Evolutionary conservation across 192 early-diverging fungal genomes (phyloP).

Genomic region (Linderina pennispora): DNA sequence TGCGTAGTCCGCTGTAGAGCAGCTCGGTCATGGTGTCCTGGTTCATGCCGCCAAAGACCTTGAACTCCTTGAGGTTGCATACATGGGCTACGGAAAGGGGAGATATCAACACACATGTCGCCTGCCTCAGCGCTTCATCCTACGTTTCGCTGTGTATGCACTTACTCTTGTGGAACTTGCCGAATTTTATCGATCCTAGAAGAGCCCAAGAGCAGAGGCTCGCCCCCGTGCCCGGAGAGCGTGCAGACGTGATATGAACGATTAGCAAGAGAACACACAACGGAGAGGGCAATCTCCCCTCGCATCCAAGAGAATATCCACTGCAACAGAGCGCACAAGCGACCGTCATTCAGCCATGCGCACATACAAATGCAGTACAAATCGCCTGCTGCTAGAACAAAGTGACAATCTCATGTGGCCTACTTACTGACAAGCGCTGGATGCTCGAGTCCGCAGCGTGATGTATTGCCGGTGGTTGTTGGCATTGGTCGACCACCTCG

Average conservation of each 20-base stretch:
- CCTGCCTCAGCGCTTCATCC: no score
- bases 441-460: constrained; percentile 80
- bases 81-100: constrained; percentile 56
- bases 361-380: no score
- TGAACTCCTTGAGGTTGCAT: constrained; percentile 97
- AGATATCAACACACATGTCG: neutral
- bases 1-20: constrained; percentile 60
- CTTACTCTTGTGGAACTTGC: constrained; percentile 75
- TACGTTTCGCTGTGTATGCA: no score
- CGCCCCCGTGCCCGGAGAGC: no score
- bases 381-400: constrained; percentile 66
- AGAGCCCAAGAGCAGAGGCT: no score
- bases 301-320: no score
- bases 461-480: constrained; percentile 93
- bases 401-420: no score
- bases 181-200: constrained; percentile 75
- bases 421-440: constrained; percentile 77
- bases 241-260: no score
- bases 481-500: constrained; percentile 81
- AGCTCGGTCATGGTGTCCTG: constrained; percentile 85
- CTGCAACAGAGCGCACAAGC: no score
- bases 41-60: constrained; percentile 82
- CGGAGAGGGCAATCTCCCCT: no score
- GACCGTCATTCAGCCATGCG: no score
- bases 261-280: no score